phyloP scores from a whole-genome alignment of 2,329 filamentous ascomycete genomes.

The Drechslerella dactyloides region DNA sequence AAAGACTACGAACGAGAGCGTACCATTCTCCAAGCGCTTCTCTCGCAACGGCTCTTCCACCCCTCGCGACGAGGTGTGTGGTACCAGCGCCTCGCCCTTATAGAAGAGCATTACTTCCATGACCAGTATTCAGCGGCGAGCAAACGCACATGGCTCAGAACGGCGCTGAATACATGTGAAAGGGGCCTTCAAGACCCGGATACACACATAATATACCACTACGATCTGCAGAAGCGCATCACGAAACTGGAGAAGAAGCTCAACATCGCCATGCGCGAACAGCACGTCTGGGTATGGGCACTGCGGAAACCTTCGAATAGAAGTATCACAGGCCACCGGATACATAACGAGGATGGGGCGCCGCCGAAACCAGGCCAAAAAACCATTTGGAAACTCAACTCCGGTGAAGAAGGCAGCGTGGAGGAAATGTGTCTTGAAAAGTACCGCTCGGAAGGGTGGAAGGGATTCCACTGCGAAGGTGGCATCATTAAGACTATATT shows the following conservation, averaged over 20 bases:
- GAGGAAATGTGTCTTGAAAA: slow-evolving; percentile 91
- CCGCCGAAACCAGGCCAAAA: slow-evolving; percentile 61
- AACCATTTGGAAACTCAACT: slow-evolving; percentile 80
- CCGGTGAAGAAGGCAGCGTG: slow-evolving; percentile 76
- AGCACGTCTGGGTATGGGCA: slow-evolving; percentile 92
- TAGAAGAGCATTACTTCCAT: slow-evolving; percentile 96
- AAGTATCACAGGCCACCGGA: slow-evolving; percentile 76
- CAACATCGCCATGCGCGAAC: slow-evolving; percentile 79
- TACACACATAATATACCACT: slow-evolving; percentile 90
- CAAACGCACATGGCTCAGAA: slow-evolving; percentile 81
- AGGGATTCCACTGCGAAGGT: slow-evolving; percentile 91
- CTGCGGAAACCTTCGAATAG: slow-evolving; percentile 78
- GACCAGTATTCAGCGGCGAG: slow-evolving; percentile 67
- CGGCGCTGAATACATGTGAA: slow-evolving; percentile 81
- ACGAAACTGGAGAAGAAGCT: slow-evolving; percentile 85
- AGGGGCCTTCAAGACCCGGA: slow-evolving; percentile 82
- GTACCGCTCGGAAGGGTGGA: slow-evolving; percentile 85
- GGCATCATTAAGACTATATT: slow-evolving; percentile 91
- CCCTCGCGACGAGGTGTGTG: slow-evolving; percentile 82
- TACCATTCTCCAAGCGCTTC: slow-evolving; percentile 73
- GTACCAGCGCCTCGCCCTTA: slow-evolving; percentile 92
- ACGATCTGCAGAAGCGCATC: slow-evolving; percentile 93
- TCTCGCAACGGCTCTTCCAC: slow-evolving; percentile 83
- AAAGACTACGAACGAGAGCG: slow-evolving; percentile 83
- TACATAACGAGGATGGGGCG: slow-evolving; percentile 62